These are phyloP conservation scores for Dendrobium officinale DNA, from an alignment of 106 monocot genomes.

Conservation along the genomic window DNA sequence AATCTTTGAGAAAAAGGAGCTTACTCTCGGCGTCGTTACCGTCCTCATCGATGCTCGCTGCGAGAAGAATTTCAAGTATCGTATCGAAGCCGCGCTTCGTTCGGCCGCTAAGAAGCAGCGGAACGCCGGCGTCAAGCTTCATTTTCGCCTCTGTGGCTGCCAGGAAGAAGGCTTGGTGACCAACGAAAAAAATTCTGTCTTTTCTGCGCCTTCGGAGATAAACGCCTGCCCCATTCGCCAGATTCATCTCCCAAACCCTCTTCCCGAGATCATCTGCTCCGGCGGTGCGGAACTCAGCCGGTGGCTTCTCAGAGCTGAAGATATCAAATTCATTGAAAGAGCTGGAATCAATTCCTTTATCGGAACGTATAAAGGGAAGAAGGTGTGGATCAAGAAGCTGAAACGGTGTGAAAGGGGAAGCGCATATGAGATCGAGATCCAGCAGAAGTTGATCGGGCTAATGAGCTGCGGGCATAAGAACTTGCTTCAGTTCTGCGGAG, in stretches of 20 bases:
- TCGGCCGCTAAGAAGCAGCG: constrained; percentile 50
- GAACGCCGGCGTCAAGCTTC: constrained; percentile 60
- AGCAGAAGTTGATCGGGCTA: constrained; percentile 63
- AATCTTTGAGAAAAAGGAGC: constrained; percentile 81
- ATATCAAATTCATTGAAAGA: constrained; percentile 49
- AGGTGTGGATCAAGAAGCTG: constrained; percentile 63
- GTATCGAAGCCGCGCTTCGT: constrained; percentile 44
- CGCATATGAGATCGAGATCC: constrained; percentile 67
- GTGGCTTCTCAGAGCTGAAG: constrained; percentile 57
- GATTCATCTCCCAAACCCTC: constrained; percentile 30
- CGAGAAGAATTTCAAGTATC: constrained; percentile 47
- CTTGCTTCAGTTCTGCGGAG: constrained; percentile 64
- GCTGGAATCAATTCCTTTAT: constrained; percentile 50
- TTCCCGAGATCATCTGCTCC: constrained; percentile 52
- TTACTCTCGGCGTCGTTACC: constrained; percentile 58
- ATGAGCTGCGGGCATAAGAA: constrained; percentile 84
- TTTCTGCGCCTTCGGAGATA: neutral
- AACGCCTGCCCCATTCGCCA: constrained; percentile 6
- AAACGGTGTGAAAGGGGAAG: constrained; percentile 64
- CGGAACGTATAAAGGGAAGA: constrained; percentile 51
- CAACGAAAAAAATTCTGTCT: constrained; percentile 17
- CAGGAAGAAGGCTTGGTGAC: constrained; percentile 44
- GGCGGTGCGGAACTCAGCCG: constrained; percentile 48
- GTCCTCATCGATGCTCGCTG: constrained; percentile 35
- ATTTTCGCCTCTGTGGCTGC: constrained; percentile 80